Evolutionary conservation across 345 rosid species (phyloP).

Genomic region (Lenwebbia sp.): DNA sequence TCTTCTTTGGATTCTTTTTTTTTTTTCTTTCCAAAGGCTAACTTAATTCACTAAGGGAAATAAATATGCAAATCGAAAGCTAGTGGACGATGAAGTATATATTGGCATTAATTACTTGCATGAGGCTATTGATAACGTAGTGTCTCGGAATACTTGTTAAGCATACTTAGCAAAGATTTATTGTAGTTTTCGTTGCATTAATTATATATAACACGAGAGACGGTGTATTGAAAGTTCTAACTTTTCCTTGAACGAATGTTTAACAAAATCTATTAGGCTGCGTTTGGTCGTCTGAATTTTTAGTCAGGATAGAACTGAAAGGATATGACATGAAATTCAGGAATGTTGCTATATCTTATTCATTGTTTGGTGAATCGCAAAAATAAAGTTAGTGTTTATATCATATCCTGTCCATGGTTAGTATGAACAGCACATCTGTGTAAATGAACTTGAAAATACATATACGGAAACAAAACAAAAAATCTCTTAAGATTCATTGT

Average conservation of each 20-base stretch:
- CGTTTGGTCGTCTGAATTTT: neutral
- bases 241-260: neutral
- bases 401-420: neutral
- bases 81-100: neutral
- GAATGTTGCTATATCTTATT: neutral
- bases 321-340: neutral
- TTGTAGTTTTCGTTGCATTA: neutral
- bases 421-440: neutral
- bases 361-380: fast-evolving
- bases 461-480: too few species aligned
- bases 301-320: fast-evolving
- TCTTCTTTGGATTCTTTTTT: neutral
- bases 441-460: neutral
- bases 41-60: neutral
- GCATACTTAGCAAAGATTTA: neutral
- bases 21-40: neutral
- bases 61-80: neutral
- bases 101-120: neutral
- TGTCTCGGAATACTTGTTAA: neutral
- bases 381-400: neutral
- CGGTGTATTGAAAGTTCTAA: neutral
- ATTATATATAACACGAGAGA: neutral
- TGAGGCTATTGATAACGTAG: neutral
- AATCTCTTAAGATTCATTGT: neutral
- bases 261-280: neutral